phyloP scores from a whole-genome alignment of 805 yeast species.

The Sugiyamaella floridensis region DNA sequence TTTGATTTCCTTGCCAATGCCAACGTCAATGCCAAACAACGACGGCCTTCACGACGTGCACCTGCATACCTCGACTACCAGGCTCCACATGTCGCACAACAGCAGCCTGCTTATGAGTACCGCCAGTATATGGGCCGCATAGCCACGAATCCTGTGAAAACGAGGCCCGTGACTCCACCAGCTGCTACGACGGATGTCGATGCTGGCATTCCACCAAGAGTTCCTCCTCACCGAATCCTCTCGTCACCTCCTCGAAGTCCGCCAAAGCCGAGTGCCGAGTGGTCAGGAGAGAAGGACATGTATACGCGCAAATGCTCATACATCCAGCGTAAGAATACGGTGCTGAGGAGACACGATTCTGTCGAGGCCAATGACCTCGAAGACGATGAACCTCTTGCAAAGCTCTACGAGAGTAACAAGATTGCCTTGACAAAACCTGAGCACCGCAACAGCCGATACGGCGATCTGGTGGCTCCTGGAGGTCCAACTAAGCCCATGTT shows the following conservation, averaged over 20 bases:
- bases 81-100: background rate
- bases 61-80: background rate
- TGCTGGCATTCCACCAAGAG: constrained; percentile 26
- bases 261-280: background rate
- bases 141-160: background rate
- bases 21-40: background rate
- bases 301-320: constrained; percentile 18
- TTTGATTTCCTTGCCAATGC: constrained; percentile 1
- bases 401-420: too few relatives aligned
- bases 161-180: background rate
- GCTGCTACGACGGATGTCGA: constrained; percentile 8
- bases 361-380: background rate
- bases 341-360: background rate
- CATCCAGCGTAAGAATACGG: background rate
- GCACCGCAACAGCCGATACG: background rate
- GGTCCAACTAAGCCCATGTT: constrained; percentile 1
- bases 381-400: too few relatives aligned
- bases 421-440: background rate
- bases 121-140: constrained; percentile 3
- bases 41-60: too few relatives aligned
- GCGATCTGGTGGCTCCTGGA: background rate
- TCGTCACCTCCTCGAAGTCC: constrained; percentile 1
- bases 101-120: constrained; percentile 11
- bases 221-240: constrained; percentile 20
- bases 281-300: background rate